These are phyloP conservation scores for Hanseniaspora thailandica DNA, from an alignment of 805 yeast genomes.

Conservation along the genomic window DNA sequence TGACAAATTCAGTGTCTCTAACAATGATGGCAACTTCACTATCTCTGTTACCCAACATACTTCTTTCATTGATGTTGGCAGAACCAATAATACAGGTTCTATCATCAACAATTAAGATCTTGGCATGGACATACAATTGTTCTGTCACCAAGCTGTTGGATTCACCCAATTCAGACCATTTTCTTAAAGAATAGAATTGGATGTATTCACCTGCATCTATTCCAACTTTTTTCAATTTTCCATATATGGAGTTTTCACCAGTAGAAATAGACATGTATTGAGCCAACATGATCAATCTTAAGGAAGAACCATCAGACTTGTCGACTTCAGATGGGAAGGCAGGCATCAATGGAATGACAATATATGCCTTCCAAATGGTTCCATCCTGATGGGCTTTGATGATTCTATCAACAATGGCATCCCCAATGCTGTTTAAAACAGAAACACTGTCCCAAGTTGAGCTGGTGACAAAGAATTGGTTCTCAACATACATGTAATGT, in stretches of 20 bases:
- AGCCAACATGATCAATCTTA: constrained; percentile 90
- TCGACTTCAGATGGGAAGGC: constrained; percentile 93
- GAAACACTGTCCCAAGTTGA: constrained; percentile 73
- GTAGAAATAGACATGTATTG: constrained; percentile 88
- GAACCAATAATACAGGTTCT: constrained; percentile 89
- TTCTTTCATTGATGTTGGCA: constrained; percentile 92
- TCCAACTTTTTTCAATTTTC: constrained; percentile 63
- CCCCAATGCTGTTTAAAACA: constrained; percentile 76
- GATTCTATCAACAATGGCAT: constrained; percentile 93
- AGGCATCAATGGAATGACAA: constrained; percentile 92
- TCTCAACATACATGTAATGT: constrained; percentile 87
- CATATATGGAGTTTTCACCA: constrained; percentile 79
- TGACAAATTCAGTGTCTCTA: constrained; percentile 65
- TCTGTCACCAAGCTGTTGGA: constrained; percentile 67
- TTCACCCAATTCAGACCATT: constrained; percentile 90
- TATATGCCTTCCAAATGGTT: constrained; percentile 77
- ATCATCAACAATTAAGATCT: constrained; percentile 84
- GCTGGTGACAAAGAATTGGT: constrained; percentile 89
- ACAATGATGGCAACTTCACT: constrained; percentile 87
- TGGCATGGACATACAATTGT: constrained; percentile 88
- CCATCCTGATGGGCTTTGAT: constrained; percentile 72
- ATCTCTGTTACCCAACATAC: constrained; percentile 88
- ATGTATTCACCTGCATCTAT: constrained; percentile 85
- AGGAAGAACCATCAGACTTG: constrained; percentile 85
- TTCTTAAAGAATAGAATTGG: constrained; percentile 80